Conservation (phyloP, 129 eudicot genomes). For the Smallanthus sonchifolius region DNA sequence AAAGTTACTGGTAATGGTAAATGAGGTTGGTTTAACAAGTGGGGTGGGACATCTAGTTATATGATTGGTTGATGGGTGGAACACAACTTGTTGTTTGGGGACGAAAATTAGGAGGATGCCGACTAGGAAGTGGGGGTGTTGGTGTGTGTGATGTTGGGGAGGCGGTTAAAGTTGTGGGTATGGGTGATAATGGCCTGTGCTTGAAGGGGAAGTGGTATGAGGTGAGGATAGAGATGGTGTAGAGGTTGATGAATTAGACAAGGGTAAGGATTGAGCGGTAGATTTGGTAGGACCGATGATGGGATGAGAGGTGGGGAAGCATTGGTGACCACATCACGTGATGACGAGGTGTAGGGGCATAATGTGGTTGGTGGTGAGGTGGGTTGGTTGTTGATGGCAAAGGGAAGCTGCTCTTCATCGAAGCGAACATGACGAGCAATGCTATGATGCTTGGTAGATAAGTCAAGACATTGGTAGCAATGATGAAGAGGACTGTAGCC, state of each 20-base stretch:
- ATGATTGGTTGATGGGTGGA: background rate
- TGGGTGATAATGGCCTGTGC: background rate
- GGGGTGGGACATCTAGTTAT: background rate
- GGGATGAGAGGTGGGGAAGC: too few relatives aligned
- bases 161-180: background rate
- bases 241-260: background rate
- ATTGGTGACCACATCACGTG: too few relatives aligned
- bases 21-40: background rate
- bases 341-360: too few relatives aligned
- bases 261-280: background rate
- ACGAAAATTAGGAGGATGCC: background rate
- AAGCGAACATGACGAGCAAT: too few relatives aligned
- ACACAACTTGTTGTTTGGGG: background rate
- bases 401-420: too few relatives aligned
- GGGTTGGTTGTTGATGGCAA: too few relatives aligned
- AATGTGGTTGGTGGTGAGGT: too few relatives aligned
- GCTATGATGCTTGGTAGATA: too few relatives aligned
- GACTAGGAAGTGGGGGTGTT: background rate
- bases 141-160: background rate
- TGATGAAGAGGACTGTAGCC: too few relatives aligned
- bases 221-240: background rate
- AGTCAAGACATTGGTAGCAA: too few relatives aligned
- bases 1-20: background rate
- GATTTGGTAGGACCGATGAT: too few relatives aligned
- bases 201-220: background rate